These are phyloP conservation scores for Zopfochytrium polystomum DNA, from an alignment of 371 early-diverging fungal genomes.

Conservation along the genomic window DNA sequence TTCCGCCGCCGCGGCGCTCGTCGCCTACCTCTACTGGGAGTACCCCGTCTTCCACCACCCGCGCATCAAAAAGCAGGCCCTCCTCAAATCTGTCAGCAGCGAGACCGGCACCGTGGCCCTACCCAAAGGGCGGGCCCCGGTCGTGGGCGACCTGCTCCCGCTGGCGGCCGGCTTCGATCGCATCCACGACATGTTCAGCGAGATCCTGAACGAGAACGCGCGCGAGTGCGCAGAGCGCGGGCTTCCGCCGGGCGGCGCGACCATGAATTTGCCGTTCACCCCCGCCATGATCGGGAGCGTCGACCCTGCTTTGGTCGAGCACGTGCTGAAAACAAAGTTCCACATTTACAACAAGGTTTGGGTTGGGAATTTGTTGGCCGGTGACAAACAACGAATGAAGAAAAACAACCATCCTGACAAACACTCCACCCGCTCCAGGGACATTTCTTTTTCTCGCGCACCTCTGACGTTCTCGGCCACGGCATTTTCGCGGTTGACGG, in stretches of 20 bases:
- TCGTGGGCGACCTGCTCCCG: constrained; percentile 19
- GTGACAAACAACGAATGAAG: background rate
- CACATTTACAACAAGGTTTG: constrained; percentile 34
- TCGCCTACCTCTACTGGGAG: background rate
- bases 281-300: constrained; percentile 11
- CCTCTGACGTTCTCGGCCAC: constrained; percentile 27
- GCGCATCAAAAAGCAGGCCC: background rate
- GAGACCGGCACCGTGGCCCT: background rate
- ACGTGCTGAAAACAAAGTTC: constrained; percentile 32
- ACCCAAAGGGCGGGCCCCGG: constrained; percentile 6
- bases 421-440: background rate
- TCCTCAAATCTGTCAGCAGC: background rate
- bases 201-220: background rate
- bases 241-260: background rate
- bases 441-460: background rate
- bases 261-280: constrained; percentile 20
- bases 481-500: constrained; percentile 75
- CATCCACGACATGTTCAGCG: constrained; percentile 11
- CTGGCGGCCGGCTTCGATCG: constrained; percentile 7
- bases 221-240: background rate
- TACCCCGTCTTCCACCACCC: background rate
- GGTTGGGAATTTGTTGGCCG: background rate
- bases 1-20: background rate
- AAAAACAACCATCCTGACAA: background rate
- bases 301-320: constrained; percentile 33